These are phyloP conservation scores for Leccinum barrowsii DNA, from an alignment of 768 basidiomycete genomes.

Conservation along the genomic window DNA sequence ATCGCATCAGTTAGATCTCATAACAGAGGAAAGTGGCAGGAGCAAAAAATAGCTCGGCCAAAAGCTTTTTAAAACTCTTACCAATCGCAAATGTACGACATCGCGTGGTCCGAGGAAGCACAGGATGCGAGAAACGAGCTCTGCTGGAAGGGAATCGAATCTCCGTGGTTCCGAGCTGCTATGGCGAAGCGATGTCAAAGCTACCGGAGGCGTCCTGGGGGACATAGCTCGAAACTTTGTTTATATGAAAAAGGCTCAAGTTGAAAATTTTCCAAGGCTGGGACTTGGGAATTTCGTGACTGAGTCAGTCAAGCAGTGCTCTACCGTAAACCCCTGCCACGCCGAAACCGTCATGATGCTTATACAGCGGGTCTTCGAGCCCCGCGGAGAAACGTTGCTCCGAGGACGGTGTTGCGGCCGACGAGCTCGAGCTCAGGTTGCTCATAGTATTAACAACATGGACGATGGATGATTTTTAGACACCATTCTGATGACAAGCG, in stretches of 20 bases:
- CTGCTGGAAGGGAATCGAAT: not conserved
- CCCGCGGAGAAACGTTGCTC: not conserved
- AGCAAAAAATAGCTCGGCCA: not conserved
- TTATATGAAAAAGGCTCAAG: not conserved
- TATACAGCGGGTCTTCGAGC: not conserved
- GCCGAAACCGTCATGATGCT: not conserved
- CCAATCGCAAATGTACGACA: not conserved
- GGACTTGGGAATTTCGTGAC: not conserved
- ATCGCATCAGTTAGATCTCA: not conserved
- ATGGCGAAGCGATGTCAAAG: not conserved
- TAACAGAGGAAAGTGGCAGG: not conserved
- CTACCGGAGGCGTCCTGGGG: not conserved
- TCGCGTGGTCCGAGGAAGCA: not conserved
- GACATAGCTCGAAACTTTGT: not conserved
- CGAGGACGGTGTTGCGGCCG: not conserved
- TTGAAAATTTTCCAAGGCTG: not conserved
- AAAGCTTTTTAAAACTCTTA: not conserved
- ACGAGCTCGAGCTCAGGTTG: not conserved
- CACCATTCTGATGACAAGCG: not conserved
- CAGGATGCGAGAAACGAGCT: not conserved
- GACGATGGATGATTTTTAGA: not conserved
- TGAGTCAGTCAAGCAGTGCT: not conserved
- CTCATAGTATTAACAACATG: not conserved
- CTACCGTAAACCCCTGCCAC: not conserved
- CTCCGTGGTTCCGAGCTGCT: not conserved